Evolutionary conservation across 2,329 filamentous ascomycete species (phyloP).

Genomic region (Stagonosporopsis tanaceti): DNA sequence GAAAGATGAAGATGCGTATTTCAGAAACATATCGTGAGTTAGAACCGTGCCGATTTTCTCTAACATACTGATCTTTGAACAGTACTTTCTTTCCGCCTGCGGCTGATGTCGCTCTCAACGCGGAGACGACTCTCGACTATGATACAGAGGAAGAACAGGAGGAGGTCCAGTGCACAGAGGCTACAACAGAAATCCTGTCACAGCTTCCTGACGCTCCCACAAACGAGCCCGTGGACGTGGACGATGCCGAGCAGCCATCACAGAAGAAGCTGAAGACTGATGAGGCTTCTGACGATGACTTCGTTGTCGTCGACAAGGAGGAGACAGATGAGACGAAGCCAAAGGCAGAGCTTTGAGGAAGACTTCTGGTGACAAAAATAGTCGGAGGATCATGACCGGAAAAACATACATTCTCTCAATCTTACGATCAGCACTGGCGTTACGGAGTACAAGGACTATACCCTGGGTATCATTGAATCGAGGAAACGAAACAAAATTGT

Average conservation of each 20-base stretch:
- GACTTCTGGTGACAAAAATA: too few species aligned
- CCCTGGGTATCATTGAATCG: constrained; percentile 4
- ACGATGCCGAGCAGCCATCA: constrained; percentile 48
- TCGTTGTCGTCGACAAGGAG: constrained; percentile 42
- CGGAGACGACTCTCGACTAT: constrained; percentile 26
- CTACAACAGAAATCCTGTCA: constrained; percentile 51
- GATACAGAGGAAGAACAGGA: constrained; percentile 26
- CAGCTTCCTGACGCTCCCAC: constrained; percentile 60
- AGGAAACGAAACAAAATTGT: not conserved
- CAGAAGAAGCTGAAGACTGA: constrained; percentile 58
- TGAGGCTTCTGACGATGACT: constrained; percentile 39
- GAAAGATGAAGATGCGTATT: constrained; percentile 80
- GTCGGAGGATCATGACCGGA: not conserved
- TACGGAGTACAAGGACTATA: constrained; percentile 9
- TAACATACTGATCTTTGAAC: not conserved
- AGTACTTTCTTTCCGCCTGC: constrained; percentile 49
- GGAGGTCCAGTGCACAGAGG: constrained; percentile 38
- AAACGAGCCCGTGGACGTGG: constrained; percentile 54
- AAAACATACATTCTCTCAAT: not conserved
- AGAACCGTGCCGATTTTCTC: accelerated
- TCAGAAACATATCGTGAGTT: constrained; percentile 76
- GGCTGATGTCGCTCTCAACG: not conserved
- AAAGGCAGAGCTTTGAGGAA: constrained; percentile 19
- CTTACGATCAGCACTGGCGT: constrained; percentile 10
- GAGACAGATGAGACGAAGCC: constrained; percentile 29